A percentile compares a stretch with the other conserved stretches of the same genome.
Conservation (phyloP, 1,284 basidiomycete genomes). For the Lentinula novae-zelandiae region DNA sequence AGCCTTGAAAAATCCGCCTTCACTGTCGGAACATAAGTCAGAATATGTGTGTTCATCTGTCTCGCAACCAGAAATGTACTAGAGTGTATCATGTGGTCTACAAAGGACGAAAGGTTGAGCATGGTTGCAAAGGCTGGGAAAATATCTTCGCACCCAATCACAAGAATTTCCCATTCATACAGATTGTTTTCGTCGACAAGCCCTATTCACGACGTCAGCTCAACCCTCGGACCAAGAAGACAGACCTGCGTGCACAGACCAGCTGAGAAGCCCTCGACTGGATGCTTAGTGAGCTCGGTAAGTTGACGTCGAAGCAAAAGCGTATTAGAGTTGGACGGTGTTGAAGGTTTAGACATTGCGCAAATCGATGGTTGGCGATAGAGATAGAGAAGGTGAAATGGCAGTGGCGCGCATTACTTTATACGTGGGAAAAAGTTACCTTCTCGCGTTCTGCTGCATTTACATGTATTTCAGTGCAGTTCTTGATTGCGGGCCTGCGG, state of each 20-base stretch:
- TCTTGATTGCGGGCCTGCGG: too few relatives aligned
- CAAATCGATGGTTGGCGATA: slow-evolving; percentile 12
- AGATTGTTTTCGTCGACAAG: slow-evolving; percentile 92
- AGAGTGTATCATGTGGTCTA: slow-evolving; percentile 86
- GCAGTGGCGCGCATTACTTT: not conserved
- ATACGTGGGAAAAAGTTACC: slow-evolving; percentile 3
- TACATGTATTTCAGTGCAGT: too few relatives aligned
- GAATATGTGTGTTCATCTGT: not conserved
- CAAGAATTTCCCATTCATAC: slow-evolving; percentile 91
- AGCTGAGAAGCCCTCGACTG: slow-evolving; percentile 93
- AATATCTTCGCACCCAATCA: slow-evolving; percentile 73
- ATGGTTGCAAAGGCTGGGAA: slow-evolving; percentile 13
- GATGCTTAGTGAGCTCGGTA: slow-evolving; percentile 82
- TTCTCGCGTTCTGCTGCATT: not conserved
- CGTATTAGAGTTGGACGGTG: slow-evolving; percentile 49
- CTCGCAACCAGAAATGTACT: slow-evolving; percentile 47
- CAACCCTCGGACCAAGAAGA: slow-evolving; percentile 18
- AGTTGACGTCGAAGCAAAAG: slow-evolving; percentile 81
- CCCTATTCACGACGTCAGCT: slow-evolving; percentile 42
- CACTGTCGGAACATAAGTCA: slow-evolving; percentile 42
- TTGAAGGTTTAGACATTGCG: slow-evolving; percentile 47
- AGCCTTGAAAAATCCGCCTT: slow-evolving; percentile 92
- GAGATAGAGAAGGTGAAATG: not conserved
- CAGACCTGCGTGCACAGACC: slow-evolving; percentile 41
- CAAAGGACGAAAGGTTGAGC: slow-evolving; percentile 16